phyloP scores from a whole-genome alignment of 257 asterid species.

The Henckelia pumila region DNA sequence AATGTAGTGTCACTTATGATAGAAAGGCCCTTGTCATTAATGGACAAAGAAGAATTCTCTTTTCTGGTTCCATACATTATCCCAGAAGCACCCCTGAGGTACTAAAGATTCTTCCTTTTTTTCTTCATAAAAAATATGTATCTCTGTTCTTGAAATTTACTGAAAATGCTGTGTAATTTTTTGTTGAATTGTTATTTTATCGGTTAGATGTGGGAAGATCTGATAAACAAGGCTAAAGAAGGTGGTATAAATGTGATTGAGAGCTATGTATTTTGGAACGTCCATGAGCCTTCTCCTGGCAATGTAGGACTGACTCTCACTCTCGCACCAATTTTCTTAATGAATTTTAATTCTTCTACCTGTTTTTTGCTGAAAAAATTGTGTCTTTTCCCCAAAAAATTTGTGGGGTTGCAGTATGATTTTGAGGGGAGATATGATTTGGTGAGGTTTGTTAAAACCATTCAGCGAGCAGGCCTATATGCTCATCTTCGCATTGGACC shows the following conservation, averaged over 20 bases:
- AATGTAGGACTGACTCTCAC: slow-evolving; percentile 42
- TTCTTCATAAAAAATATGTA: neutral
- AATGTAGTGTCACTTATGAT: slow-evolving; percentile 69
- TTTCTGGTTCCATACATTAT: slow-evolving; percentile 92
- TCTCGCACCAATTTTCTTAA: too few relatives aligned
- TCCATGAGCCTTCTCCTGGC: slow-evolving; percentile 82
- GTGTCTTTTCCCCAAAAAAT: slow-evolving; percentile 9
- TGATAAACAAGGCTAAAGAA: slow-evolving; percentile 78
- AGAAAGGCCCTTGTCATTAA: slow-evolving; percentile 63
- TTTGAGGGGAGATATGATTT: slow-evolving; percentile 86
- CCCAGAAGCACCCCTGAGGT: slow-evolving; percentile 97
- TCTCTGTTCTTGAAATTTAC: slow-evolving; percentile 11
- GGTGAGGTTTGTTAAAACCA: slow-evolving; percentile 76
- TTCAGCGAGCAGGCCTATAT: slow-evolving; percentile 84
- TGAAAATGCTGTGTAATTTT: neutral
- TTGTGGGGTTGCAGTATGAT: slow-evolving; percentile 58
- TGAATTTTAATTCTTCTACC: slow-evolving; percentile 13
- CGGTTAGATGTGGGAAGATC: slow-evolving; percentile 85
- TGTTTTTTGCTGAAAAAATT: slow-evolving; percentile 15
- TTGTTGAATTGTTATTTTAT: slow-evolving; percentile 20
- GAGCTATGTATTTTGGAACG: slow-evolving; percentile 91
- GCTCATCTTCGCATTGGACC: slow-evolving; percentile 95
- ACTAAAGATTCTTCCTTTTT: neutral
- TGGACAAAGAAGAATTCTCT: slow-evolving; percentile 71
- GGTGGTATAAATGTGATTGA: slow-evolving; percentile 89